Evolutionary conservation across 768 basidiomycete genomes (phyloP).

Genomic region (Auricularia cornea): DNA sequence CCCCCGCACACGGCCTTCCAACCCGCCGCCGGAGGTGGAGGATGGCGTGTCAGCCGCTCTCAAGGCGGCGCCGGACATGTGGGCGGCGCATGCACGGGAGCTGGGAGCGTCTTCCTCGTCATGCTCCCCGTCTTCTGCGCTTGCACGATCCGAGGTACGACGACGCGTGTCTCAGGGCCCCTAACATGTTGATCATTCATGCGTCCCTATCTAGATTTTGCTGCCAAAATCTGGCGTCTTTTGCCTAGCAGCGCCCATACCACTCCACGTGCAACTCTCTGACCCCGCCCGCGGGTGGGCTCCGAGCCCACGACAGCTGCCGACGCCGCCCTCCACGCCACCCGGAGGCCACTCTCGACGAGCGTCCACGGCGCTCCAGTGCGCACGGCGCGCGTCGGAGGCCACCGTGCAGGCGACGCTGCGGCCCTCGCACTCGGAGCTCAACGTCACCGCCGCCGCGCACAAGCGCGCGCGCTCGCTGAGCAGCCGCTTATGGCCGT

Average conservation of each 20-base stretch:
- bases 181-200: neutral
- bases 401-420: too few relatives aligned
- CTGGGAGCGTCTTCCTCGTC: neutral
- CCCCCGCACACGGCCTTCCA: neutral
- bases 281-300: neutral
- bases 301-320: neutral
- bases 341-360: too few relatives aligned
- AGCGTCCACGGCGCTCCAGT: too few relatives aligned
- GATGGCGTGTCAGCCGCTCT: neutral
- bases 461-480: too few relatives aligned
- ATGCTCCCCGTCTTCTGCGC: neutral
- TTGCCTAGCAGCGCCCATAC: neutral
- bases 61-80: neutral
- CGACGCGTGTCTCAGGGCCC: neutral
- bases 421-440: too few relatives aligned
- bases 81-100: neutral
- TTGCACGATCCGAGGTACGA: neutral
- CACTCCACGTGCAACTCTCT: neutral
- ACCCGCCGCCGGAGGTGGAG: neutral
- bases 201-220: neutral
- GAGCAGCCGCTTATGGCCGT: too few relatives aligned
- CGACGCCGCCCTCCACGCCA: too few relatives aligned
- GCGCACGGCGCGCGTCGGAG: too few relatives aligned
- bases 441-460: too few relatives aligned
- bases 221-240: neutral